Percentiles rank a stretch among this genome's conserved stretches.
These are phyloP conservation scores for Coemansia sp. DNA, from an alignment of 192 early-diverging fungal genomes.

Conservation along the genomic window DNA sequence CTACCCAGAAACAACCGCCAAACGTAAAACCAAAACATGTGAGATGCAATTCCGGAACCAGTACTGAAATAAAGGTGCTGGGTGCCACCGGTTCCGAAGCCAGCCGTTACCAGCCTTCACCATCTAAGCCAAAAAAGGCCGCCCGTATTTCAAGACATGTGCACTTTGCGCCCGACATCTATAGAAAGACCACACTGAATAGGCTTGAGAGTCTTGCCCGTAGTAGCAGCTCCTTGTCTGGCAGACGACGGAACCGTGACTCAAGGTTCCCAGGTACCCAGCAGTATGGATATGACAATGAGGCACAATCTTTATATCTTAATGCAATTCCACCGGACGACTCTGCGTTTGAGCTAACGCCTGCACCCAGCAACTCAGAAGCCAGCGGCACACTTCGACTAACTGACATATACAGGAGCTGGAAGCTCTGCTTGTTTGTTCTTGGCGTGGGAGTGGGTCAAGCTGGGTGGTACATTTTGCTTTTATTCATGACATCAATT, in stretches of 20 bases:
- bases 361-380: neutral
- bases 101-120: neutral
- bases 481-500: constrained; percentile 47
- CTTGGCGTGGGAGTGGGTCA: constrained; percentile 42
- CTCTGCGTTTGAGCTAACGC: neutral
- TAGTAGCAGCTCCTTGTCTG: neutral
- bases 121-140: neutral
- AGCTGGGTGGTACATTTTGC: constrained; percentile 46
- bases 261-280: neutral
- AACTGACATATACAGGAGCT: constrained; percentile 18
- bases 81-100: neutral
- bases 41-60: neutral
- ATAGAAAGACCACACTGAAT: constrained; percentile 18
- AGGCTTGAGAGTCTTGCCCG: constrained; percentile 25
- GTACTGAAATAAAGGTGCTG: neutral
- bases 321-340: neutral
- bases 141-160: constrained; percentile 22
- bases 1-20: neutral
- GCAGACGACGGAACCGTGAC: neutral
- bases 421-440: constrained; percentile 46
- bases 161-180: constrained; percentile 23
- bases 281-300: neutral
- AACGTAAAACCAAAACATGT: neutral
- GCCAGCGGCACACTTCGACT: neutral
- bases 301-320: no score